Percentiles rank a stretch among this genome's conserved stretches.
Evolutionary conservation across 768 basidiomycete genomes (phyloP).

Genomic region (Thelephora ganbajun): DNA sequence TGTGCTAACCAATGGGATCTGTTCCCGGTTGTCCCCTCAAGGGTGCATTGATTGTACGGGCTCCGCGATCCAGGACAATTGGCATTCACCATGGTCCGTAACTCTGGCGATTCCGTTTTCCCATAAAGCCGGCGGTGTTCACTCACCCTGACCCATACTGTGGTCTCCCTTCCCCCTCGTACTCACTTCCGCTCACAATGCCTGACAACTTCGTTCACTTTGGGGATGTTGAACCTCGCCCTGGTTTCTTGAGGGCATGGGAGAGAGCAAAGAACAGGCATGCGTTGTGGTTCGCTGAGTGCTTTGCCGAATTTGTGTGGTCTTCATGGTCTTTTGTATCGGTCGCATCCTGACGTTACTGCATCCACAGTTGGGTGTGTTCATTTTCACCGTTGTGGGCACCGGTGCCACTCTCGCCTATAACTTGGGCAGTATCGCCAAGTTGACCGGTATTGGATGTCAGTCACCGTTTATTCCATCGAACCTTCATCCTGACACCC

Average conservation of each 20-base stretch:
- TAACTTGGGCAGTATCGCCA: constrained; percentile 14
- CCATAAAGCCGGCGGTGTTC: no score
- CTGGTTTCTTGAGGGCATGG: constrained; percentile 9
- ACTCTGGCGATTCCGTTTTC: no score
- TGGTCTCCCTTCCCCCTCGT: not conserved
- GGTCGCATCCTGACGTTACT: not conserved
- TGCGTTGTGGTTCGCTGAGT: constrained; percentile 18
- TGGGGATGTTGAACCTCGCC: constrained; percentile 12
- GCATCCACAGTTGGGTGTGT: constrained; percentile 13
- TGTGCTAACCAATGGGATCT: no score
- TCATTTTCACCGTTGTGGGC: constrained; percentile 18
- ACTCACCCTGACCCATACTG: no score
- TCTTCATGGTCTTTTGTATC: not conserved
- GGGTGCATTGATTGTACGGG: no score
- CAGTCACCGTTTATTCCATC: constrained; percentile 6
- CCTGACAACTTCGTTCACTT: constrained; percentile 10
- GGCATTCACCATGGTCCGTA: no score
- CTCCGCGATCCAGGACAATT: no score
- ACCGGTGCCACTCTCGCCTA: constrained; percentile 21
- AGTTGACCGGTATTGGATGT: constrained; percentile 16
- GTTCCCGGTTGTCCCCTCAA: no score
- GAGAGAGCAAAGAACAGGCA: constrained; percentile 16
- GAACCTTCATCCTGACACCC: not conserved
- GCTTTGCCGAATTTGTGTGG: constrained; percentile 17
- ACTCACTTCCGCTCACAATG: not conserved